Evolutionary conservation across 306 rosid species (phyloP).

Genomic region (Cercis canadensis): DNA sequence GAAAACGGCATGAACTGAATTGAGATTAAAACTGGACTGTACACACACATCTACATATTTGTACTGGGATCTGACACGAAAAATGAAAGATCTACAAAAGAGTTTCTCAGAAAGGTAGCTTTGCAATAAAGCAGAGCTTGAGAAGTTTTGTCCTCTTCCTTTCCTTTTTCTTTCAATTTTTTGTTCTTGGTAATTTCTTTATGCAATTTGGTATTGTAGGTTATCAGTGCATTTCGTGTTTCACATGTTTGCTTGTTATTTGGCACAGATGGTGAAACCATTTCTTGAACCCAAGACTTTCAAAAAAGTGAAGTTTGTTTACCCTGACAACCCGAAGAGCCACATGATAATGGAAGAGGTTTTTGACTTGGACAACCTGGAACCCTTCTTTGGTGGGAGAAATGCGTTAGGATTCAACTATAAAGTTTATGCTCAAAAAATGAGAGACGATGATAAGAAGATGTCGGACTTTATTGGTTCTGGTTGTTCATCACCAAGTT

Average conservation of each 20-base stretch:
- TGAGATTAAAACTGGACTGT: neutral
- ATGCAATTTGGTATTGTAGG: conserved; percentile 4
- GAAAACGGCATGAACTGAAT: neutral
- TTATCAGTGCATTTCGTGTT: conserved; percentile 11
- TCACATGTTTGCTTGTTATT: conserved; percentile 9
- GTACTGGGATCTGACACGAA: neutral
- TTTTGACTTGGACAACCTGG: conserved; percentile 64
- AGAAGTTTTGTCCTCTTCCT: neutral
- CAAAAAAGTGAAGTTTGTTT: conserved; percentile 73
- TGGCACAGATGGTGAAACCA: conserved; percentile 74
- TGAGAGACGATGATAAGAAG: conserved; percentile 68
- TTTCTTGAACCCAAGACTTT: conserved; percentile 73
- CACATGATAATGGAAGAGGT: conserved; percentile 65
- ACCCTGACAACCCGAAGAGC: conserved; percentile 66
- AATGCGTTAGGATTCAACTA: conserved; percentile 46
- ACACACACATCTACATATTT: neutral
- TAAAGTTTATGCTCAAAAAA: conserved; percentile 56
- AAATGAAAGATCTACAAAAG: neutral
- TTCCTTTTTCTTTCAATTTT: conserved; percentile 2
- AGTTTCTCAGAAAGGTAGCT: neutral
- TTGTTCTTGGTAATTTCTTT: conserved; percentile 11
- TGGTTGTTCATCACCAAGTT: conserved; percentile 46
- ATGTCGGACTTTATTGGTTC: conserved; percentile 41
- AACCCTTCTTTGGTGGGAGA: conserved; percentile 71
- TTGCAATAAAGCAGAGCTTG: neutral